Conservation (phyloP, 768 basidiomycete genomes). For the Hysterangium stoloniferum region DNA sequence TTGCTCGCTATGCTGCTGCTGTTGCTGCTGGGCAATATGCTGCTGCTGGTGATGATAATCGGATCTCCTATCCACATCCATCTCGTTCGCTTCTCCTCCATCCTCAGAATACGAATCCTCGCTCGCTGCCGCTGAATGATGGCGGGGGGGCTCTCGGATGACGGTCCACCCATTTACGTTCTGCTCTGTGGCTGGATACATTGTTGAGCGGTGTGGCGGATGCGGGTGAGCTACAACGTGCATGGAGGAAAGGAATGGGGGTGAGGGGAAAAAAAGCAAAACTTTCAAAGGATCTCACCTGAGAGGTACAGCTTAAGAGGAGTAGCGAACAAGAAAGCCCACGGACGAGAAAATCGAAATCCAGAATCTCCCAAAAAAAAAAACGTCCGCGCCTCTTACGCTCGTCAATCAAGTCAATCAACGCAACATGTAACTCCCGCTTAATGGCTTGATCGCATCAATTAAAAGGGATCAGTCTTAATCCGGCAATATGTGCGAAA, state of each 20-base stretch:
- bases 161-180: slow-evolving; percentile 10
- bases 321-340: no score
- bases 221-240: slow-evolving; percentile 1
- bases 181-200: slow-evolving; percentile 2
- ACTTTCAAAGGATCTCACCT: no score
- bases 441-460: no score
- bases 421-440: no score
- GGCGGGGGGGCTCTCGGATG: slow-evolving; percentile 7
- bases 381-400: no score
- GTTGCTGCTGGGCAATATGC: background rate
- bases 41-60: no score
- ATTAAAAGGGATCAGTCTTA: no score
- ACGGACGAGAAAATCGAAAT: no score
- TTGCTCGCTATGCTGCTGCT: background rate
- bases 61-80: slow-evolving; percentile 1
- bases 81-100: background rate
- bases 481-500: no score
- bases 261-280: slow-evolving; percentile 2
- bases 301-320: no score
- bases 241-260: background rate
- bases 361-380: no score
- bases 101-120: background rate
- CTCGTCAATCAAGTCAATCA: no score
- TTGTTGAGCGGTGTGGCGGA: background rate
- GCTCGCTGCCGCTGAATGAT: background rate